phyloP scores from a whole-genome alignment of 192 early-diverging fungal genomes.

The Mortierella antarctica region DNA sequence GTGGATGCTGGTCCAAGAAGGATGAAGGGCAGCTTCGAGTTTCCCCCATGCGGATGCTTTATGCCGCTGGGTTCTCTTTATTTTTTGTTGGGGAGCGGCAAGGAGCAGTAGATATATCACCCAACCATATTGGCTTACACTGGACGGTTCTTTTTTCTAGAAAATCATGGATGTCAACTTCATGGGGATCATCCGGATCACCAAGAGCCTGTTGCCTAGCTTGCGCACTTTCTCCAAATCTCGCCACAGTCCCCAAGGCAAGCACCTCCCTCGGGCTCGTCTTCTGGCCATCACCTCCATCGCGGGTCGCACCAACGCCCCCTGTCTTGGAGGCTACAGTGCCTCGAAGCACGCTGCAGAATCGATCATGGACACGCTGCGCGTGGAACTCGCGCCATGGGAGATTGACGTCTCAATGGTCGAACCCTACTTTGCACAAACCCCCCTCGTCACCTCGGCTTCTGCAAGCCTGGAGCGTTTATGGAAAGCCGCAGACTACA shows the following conservation, averaged over 20 bases:
- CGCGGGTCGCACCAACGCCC: slow-evolving; percentile 53
- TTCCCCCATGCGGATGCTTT: no score
- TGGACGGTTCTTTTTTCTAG: neutral
- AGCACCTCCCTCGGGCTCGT: slow-evolving; percentile 49
- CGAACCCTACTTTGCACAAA: slow-evolving; percentile 53
- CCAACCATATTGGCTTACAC: neutral
- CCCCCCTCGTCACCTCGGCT: slow-evolving; percentile 28
- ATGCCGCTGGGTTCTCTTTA: no score
- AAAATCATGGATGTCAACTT: slow-evolving; percentile 61
- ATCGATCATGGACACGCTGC: slow-evolving; percentile 56
- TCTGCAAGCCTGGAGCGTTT: slow-evolving; percentile 19
- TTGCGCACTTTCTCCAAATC: slow-evolving; percentile 41
- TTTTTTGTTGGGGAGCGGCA: slow-evolving; percentile 19
- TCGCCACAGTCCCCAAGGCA: slow-evolving; percentile 42
- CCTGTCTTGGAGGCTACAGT: slow-evolving; percentile 53
- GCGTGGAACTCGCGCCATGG: slow-evolving; percentile 58
- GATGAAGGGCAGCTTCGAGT: no score
- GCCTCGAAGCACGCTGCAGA: slow-evolving; percentile 61
- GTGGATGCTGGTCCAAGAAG: no score
- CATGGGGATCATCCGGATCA: slow-evolving; percentile 56
- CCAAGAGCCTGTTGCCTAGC: slow-evolving; percentile 53
- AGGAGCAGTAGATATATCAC: neutral
- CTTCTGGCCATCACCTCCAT: slow-evolving; percentile 57
- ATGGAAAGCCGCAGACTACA: slow-evolving; percentile 20
- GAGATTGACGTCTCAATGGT: slow-evolving; percentile 59